phyloP scores from a whole-genome alignment of 148 eudicot species.

The Heliamphora exappendiculata region DNA sequence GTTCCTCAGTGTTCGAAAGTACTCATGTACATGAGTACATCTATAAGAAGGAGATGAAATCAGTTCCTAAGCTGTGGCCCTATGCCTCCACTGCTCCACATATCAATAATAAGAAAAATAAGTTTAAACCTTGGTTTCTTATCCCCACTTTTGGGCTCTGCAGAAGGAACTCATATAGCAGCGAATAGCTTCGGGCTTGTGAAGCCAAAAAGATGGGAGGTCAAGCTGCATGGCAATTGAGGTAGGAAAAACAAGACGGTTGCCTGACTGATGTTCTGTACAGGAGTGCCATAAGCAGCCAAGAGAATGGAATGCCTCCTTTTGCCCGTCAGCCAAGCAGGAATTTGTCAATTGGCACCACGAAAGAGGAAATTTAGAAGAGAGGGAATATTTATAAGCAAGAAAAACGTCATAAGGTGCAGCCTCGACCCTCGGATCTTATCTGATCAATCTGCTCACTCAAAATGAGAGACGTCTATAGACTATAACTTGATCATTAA shows the following conservation, averaged over 20 bases:
- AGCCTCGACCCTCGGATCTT: not conserved
- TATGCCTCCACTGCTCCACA: too few relatives aligned
- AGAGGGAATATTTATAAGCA: not conserved
- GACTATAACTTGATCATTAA: not conserved
- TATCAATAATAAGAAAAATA: not conserved
- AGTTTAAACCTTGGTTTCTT: not conserved
- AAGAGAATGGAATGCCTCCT: slow-evolving; percentile 3
- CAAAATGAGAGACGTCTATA: slow-evolving; percentile 5
- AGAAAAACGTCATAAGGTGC: not conserved
- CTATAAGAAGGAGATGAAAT: not conserved
- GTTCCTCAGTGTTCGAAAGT: too few relatives aligned
- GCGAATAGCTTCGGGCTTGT: not conserved
- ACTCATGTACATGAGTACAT: too few relatives aligned
- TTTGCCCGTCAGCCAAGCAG: not conserved
- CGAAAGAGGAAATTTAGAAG: not conserved
- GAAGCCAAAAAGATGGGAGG: not conserved
- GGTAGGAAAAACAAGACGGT: not conserved
- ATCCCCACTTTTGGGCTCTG: slow-evolving; percentile 1
- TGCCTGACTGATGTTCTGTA: not conserved
- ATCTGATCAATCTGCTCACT: not conserved
- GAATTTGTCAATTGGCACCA: not conserved
- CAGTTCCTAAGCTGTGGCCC: not conserved
- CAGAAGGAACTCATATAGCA: not conserved
- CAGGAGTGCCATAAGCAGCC: not conserved
- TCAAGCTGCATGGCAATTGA: not conserved